phyloP scores from a whole-genome alignment of 108 stramenopile species.

The Nannochloropsis oceanica region DNA sequence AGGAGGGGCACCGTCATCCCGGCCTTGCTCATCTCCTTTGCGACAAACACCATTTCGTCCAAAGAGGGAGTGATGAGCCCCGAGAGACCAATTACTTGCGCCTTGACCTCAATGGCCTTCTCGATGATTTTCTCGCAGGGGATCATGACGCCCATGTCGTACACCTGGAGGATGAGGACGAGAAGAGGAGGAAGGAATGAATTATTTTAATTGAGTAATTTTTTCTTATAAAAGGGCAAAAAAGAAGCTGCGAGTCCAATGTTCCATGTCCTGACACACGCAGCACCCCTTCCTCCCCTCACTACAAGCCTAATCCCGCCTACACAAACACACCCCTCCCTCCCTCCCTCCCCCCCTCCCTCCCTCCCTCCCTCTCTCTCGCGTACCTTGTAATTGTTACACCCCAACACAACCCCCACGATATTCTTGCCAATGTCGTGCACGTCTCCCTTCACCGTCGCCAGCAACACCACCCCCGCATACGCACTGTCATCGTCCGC shows the following conservation, averaged over 20 bases:
- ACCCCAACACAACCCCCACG: constrained; percentile 94
- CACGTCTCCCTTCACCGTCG: constrained; percentile 99
- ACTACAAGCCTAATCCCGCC: too few species aligned
- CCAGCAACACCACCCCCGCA: constrained; percentile 87
- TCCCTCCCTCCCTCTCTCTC: neutral
- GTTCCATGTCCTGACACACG: too few species aligned
- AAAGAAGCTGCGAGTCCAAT: too few species aligned
- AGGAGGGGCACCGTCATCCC: constrained; percentile 84
- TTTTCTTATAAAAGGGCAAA: too few species aligned
- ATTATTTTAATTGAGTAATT: too few species aligned
- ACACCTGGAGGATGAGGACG: constrained; percentile 44
- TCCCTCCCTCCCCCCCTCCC: too few species aligned
- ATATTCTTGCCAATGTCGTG: constrained; percentile 99
- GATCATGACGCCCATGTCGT: constrained; percentile 98
- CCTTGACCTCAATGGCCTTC: constrained; percentile 70
- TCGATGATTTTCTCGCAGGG: constrained; percentile 85
- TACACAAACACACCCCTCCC: too few species aligned
- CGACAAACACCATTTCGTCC: constrained; percentile 99
- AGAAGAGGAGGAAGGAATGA: neutral
- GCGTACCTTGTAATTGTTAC: constrained; percentile 87
- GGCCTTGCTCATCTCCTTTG: constrained; percentile 86
- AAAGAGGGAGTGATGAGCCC: constrained; percentile 97
- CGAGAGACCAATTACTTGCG: constrained; percentile 91
- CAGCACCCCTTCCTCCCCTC: too few species aligned
- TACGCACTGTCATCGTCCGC: constrained; percentile 50